These are phyloP conservation scores for Monosporozyma aquatica DNA, from an alignment of 805 yeast species.

Conservation along the genomic window DNA sequence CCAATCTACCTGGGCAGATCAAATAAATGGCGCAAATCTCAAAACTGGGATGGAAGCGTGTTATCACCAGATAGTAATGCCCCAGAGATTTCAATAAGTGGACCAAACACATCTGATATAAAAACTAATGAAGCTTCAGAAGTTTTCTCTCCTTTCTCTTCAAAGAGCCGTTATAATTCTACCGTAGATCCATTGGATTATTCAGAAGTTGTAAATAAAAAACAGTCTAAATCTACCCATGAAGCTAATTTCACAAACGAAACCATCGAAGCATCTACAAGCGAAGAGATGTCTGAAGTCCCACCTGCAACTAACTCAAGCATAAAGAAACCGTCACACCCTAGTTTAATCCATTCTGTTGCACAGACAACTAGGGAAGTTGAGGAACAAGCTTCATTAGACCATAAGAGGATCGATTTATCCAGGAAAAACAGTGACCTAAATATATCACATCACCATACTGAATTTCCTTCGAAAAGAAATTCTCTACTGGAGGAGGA, in stretches of 20 bases:
- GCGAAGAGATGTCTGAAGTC: no score
- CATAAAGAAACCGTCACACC: slow-evolving; percentile 15
- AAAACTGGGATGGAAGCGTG: not conserved
- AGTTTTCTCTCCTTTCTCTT: no score
- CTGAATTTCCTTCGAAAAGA: not conserved
- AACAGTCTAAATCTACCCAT: no score
- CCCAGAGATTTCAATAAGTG: no score
- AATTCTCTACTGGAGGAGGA: not conserved
- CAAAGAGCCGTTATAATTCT: slow-evolving; percentile 1
- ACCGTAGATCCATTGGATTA: slow-evolving; percentile 8
- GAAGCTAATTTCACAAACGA: no score
- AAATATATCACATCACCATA: not conserved
- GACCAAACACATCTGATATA: no score
- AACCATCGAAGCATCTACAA: no score
- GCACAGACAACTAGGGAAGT: slow-evolving; percentile 19
- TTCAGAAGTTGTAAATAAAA: not conserved
- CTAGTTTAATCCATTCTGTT: slow-evolving; percentile 27
- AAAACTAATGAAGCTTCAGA: no score
- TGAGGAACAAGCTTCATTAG: slow-evolving; percentile 12
- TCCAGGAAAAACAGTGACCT: not conserved
- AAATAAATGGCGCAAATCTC: not conserved
- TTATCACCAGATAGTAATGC: not conserved
- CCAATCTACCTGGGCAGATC: not conserved
- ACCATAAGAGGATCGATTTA: slow-evolving; percentile 10
- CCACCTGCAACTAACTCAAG: no score